Evolutionary conservation across 306 rosid genomes (phyloP).

Genomic region (Quercus wislizeni): DNA sequence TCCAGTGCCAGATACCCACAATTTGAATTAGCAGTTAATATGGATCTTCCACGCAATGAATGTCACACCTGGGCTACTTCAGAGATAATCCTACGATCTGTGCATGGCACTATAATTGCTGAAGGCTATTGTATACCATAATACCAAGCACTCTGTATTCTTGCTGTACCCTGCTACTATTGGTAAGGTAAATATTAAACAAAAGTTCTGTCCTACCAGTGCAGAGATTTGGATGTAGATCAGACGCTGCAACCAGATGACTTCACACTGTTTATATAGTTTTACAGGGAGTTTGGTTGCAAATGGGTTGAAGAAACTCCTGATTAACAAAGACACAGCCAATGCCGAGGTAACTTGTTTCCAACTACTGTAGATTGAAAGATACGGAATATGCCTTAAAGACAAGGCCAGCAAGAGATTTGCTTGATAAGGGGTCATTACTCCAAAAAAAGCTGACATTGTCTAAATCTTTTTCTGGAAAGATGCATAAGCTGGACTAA

Average conservation of each 20-base stretch:
- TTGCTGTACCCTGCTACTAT: not conserved
- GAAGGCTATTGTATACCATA: too few species aligned
- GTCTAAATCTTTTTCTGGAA: not conserved
- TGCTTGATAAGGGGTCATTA: not conserved
- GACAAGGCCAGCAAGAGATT: not conserved
- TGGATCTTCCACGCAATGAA: not conserved
- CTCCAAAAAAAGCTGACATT: not conserved
- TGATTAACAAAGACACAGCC: not conserved
- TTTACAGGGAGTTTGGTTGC: not conserved
- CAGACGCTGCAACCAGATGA: not conserved
- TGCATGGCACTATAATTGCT: too few species aligned
- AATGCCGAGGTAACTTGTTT: not conserved
- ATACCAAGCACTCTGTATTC: not conserved
- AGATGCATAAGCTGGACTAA: not conserved
- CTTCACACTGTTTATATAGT: not conserved
- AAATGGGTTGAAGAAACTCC: not conserved
- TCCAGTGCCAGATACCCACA: not conserved
- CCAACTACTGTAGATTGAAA: not conserved
- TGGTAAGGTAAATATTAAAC: not conserved
- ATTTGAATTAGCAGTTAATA: not conserved
- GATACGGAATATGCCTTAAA: not conserved
- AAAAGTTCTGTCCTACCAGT: not conserved
- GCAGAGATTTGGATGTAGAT: not conserved
- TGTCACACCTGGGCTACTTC: not conserved
- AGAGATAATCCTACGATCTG: not conserved